These are phyloP conservation scores for Evernia prunastri DNA, from an alignment of 495 filamentous ascomycete species.

Conservation along the genomic window DNA sequence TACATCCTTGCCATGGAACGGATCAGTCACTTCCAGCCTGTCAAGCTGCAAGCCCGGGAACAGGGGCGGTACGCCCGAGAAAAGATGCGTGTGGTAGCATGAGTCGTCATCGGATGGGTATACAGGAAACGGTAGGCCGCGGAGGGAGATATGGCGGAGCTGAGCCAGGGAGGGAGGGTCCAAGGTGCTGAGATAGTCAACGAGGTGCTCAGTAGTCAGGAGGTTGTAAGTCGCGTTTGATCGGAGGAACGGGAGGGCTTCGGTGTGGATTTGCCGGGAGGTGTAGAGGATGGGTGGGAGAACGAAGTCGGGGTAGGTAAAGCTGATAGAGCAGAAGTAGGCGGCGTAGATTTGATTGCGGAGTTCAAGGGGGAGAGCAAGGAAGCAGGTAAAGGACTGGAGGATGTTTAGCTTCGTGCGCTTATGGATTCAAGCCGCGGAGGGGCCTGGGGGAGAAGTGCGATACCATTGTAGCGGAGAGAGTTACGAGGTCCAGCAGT, in stretches of 20 bases:
- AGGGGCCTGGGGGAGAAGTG: not conserved
- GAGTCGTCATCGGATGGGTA: not conserved
- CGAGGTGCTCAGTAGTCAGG: not conserved
- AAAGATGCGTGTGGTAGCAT: not conserved
- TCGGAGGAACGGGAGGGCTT: not conserved
- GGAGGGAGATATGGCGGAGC: not conserved
- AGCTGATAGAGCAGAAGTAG: not conserved
- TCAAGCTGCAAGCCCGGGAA: not conserved
- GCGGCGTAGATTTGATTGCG: slow-evolving; percentile 9
- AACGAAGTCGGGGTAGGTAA: not conserved
- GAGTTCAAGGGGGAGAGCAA: slow-evolving; percentile 2
- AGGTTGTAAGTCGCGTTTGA: not conserved
- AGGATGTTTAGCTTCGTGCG: not conserved
- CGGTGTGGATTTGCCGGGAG: not conserved
- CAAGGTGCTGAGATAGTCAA: not conserved
- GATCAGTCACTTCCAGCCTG: not conserved
- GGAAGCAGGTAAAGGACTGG: not conserved
- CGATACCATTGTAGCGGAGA: not conserved
- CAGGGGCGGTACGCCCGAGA: not conserved
- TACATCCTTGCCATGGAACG: not conserved
- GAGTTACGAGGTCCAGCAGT: too few relatives aligned
- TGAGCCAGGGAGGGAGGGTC: not conserved
- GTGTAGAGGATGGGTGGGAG: not conserved
- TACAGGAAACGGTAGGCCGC: not conserved
- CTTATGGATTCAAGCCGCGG: not conserved